Percentiles rank a stretch among this genome's conserved stretches.
Conservation (phyloP, 2,329 filamentous ascomycete genomes). For the Nigrospora sphaerica region DNA sequence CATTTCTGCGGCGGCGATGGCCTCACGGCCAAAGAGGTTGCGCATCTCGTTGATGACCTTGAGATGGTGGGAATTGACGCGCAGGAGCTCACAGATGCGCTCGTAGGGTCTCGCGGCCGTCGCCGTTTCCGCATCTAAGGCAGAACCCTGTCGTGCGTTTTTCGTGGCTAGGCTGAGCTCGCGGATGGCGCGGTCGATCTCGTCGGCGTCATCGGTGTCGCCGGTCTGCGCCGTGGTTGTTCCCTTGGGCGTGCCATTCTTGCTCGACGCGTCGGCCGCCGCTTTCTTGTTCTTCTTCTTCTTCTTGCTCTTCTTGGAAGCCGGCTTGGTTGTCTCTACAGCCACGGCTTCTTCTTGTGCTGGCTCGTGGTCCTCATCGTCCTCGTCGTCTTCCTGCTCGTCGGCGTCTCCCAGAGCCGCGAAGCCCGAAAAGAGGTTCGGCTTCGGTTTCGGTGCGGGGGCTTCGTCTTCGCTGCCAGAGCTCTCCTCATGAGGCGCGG, state of each 20-base stretch:
- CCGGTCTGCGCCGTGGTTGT: neutral
- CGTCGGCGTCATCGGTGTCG: slow-evolving; percentile 31
- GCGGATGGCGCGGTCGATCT: slow-evolving; percentile 47
- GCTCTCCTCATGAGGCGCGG: slow-evolving; percentile 29
- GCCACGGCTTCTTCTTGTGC: slow-evolving; percentile 12
- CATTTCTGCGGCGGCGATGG: slow-evolving; percentile 45
- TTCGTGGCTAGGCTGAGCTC: slow-evolving; percentile 19
- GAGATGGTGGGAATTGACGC: slow-evolving; percentile 60
- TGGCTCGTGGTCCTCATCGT: slow-evolving; percentile 22
- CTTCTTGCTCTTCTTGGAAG: slow-evolving; percentile 32
- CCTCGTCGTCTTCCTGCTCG: slow-evolving; percentile 31
- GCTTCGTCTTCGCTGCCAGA: slow-evolving; percentile 22
- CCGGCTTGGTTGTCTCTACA: slow-evolving; percentile 7
- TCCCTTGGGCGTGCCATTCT: slow-evolving; percentile 5
- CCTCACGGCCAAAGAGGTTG: slow-evolving; percentile 47
- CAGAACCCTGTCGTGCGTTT: slow-evolving; percentile 2
- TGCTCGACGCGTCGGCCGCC: slow-evolving; percentile 7
- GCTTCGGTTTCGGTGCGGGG: slow-evolving; percentile 29
- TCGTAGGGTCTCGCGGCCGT: slow-evolving; percentile 15
- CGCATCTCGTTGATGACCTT: slow-evolving; percentile 90
- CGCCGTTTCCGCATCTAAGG: slow-evolving; percentile 1
- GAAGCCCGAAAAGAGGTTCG: slow-evolving; percentile 40
- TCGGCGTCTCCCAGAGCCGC: slow-evolving; percentile 42
- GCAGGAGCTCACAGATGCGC: slow-evolving; percentile 34
- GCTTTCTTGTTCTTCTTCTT: slow-evolving; percentile 25